Base-by-base conservation (phyloP, 441 rosid genomes). In the Brassica balearica region DNA sequence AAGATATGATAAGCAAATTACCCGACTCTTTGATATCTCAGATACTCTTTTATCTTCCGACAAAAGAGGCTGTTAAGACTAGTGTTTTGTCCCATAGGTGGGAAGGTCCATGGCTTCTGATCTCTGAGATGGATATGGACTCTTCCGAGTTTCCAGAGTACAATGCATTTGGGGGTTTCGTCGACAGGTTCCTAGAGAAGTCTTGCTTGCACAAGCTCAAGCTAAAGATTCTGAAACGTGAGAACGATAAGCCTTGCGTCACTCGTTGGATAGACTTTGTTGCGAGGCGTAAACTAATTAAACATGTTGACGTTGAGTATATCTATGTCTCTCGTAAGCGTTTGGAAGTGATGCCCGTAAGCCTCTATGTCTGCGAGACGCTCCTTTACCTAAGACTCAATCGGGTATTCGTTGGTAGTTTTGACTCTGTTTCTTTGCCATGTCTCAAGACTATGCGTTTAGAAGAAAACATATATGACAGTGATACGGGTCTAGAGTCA, bases 41-140 rank as follows among this genome's bases (percentile, higher is more conserved):
- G 15, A 67, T 36, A 5, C 60, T 74, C 36, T 74, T 15, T 6
- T 53, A 20, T 58, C 72, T 74, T 9, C 46, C 72, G 20, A 75
- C 67, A 56, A 67, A 67, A 17, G 34, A 66, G 2, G 72, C 29
- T 38, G 59, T 75, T 38, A 66, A n/a, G 25, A 66, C 58, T 38
- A 67, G 27, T 15, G 51, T 58, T 56, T 8, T 75, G 51, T 56
- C 46, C 46, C 38, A 2, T 8, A 22, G 67, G 27, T 67, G 67
- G 72, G 59, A 22, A 75, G 34, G 12, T 4, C 17, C 23, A 6
- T 67, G 66, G 65, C 41, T 41, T 34, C 38, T 29, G 29, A 4
- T 56, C 15, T 15, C 72, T 2, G 6, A 3, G 38, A 36, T 66
- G 41, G 72, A 65, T 23, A 36, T 74, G 14, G 3, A 20, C 15